These are phyloP conservation scores for Rutstroemia sydowiana DNA, from an alignment of 2,329 filamentous ascomycete species.

Conservation along the genomic window DNA sequence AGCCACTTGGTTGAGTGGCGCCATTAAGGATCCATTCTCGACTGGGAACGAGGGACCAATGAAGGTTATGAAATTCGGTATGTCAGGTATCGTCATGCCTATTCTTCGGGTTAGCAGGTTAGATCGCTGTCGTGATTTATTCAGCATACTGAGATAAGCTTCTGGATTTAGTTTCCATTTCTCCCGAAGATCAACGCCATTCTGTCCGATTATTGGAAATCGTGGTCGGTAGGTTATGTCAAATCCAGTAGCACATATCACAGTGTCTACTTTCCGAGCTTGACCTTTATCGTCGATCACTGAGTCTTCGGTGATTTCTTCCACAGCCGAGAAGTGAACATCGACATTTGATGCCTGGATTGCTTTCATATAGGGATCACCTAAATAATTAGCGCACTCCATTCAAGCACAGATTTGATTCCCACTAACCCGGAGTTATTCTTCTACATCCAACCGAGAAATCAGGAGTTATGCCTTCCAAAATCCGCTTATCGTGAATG, in stretches of 20 bases:
- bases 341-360: constrained; percentile 43
- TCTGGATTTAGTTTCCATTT: constrained; percentile 27
- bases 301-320: constrained; percentile 30
- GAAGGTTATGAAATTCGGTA: constrained; percentile 24
- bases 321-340: constrained; percentile 41
- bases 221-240: constrained; percentile 26
- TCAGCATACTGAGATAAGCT: constrained; percentile 20
- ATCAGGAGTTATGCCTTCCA: constrained; percentile 12
- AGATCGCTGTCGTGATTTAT: not conserved
- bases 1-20: constrained; percentile 13
- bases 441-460: constrained; percentile 34
- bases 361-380: constrained; percentile 43
- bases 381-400: constrained; percentile 28
- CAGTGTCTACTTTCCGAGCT: constrained; percentile 29
- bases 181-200: constrained; percentile 18
- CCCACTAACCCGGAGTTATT: constrained; percentile 37
- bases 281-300: constrained; percentile 27
- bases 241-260: constrained; percentile 32
- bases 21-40: constrained; percentile 23
- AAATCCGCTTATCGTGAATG: constrained; percentile 38
- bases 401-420: constrained; percentile 28
- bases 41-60: constrained; percentile 25
- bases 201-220: constrained; percentile 21
- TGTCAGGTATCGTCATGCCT: constrained; percentile 21
- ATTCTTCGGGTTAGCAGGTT: constrained; percentile 12